Percentiles rank a stretch among this genome's conserved stretches.
These are phyloP conservation scores for Salix viminalis DNA, from an alignment of 345 rosid genomes.

Conservation along the genomic window DNA sequence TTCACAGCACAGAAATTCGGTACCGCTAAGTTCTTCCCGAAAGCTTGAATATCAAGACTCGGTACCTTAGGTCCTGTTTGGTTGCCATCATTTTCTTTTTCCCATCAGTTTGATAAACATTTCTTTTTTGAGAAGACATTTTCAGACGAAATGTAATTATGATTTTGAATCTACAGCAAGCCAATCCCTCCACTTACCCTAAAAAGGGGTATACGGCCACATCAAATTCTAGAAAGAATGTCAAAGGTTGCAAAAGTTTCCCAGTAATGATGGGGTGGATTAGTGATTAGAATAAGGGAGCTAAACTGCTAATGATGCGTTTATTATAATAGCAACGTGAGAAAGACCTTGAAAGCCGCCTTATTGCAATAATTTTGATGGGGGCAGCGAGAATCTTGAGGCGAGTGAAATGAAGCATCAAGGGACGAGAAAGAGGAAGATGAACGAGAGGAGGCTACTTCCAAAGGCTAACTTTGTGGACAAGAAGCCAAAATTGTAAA, in stretches of 20 bases:
- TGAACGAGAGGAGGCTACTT: background rate
- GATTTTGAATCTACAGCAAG: too few species aligned
- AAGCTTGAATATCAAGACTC: too few species aligned
- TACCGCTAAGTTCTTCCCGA: too few species aligned
- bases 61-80: too few species aligned
- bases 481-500: constrained; percentile 32
- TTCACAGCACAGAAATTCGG: too few species aligned
- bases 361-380: background rate
- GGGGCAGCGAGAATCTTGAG: background rate
- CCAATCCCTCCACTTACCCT: background rate
- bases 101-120: too few species aligned
- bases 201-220: background rate
- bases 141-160: too few species aligned
- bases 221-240: too few species aligned
- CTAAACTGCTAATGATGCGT: constrained; percentile 14
- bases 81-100: too few species aligned
- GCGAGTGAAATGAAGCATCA: background rate
- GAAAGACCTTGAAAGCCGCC: constrained; percentile 34
- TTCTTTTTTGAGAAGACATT: too few species aligned
- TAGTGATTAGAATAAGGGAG: background rate
- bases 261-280: background rate
- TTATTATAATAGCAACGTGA: constrained; percentile 11
- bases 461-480: constrained; percentile 33
- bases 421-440: background rate
- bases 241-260: background rate